phyloP scores from a whole-genome alignment of 768 basidiomycete species.

The Suillus subalutaceus region DNA sequence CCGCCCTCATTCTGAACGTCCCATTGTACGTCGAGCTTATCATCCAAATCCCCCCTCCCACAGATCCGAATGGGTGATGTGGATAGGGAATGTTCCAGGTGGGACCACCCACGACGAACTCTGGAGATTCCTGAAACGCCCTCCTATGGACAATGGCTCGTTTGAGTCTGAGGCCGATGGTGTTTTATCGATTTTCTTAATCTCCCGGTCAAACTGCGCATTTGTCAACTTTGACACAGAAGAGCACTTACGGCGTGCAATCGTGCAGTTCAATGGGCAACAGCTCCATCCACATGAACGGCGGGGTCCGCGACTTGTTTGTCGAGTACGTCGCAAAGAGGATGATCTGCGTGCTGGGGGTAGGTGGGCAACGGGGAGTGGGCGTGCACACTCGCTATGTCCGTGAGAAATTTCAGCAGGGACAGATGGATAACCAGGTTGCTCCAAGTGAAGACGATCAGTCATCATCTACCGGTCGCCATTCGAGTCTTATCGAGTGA shows the following conservation, averaged over 20 bases:
- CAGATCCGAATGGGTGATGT: slow-evolving; percentile 93
- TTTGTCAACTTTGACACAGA: slow-evolving; percentile 87
- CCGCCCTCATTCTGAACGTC: slow-evolving; percentile 27
- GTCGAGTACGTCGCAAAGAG: slow-evolving; percentile 76
- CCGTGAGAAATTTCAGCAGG: slow-evolving; percentile 57
- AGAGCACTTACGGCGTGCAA: slow-evolving; percentile 63
- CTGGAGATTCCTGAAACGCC: slow-evolving; percentile 76
- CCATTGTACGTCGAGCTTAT: slow-evolving; percentile 52
- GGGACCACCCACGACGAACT: slow-evolving; percentile 86
- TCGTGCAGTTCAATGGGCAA: slow-evolving; percentile 71
- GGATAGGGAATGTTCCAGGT: slow-evolving; percentile 90
- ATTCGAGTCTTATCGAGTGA: slow-evolving; percentile 13
- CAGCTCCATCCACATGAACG: slow-evolving; percentile 71
- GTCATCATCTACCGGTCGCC: slow-evolving; percentile 7
- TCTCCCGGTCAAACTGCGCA: slow-evolving; percentile 92
- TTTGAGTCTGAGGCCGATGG: slow-evolving; percentile 41
- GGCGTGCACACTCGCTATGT: slow-evolving; percentile 86
- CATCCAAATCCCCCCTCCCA: slow-evolving; percentile 74
- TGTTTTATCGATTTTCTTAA: slow-evolving; percentile 86
- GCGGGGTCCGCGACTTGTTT: slow-evolving; percentile 78
- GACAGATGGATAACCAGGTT: slow-evolving; percentile 22
- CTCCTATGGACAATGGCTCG: slow-evolving; percentile 15
- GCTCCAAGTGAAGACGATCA: slow-evolving; percentile 14
- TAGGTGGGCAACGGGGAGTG: slow-evolving; percentile 86
- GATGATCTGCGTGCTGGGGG: slow-evolving; percentile 89